Conservation (phyloP, 2,329 filamentous ascomycete species). For the Paracorniculantispora psalliotae region DNA sequence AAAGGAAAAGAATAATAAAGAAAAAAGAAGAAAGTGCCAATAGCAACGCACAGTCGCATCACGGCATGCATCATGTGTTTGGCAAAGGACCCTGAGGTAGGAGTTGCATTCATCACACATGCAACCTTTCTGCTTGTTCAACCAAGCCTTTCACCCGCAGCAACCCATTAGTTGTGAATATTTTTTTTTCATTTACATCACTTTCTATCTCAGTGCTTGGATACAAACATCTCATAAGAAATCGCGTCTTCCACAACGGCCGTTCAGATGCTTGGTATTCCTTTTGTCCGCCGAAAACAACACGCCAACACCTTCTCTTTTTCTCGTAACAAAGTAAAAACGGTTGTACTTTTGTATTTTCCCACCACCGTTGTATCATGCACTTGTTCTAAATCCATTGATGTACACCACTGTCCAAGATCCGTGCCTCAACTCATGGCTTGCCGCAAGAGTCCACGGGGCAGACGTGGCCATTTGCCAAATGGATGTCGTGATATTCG, state of each 20-base stretch:
- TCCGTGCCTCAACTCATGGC: background rate
- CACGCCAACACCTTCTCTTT: slow-evolving; percentile 6
- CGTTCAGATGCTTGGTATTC: slow-evolving; percentile 8
- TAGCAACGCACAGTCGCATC: too few species aligned
- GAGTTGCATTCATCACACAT: too few species aligned
- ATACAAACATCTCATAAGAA: slow-evolving; percentile 1
- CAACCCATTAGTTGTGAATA: too few species aligned
- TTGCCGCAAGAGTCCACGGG: background rate
- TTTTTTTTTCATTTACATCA: background rate
- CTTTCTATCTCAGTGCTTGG: background rate
- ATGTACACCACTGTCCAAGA: slow-evolving; percentile 7
- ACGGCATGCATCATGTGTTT: too few species aligned
- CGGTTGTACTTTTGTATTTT: background rate
- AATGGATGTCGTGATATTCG: background rate
- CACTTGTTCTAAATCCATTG: background rate
- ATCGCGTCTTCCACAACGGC: slow-evolving; percentile 2
- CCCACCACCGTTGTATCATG: slow-evolving; percentile 1
- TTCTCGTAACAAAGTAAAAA: slow-evolving; percentile 5
- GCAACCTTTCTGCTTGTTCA: too few species aligned
- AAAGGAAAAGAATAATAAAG: too few species aligned
- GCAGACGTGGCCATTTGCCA: background rate
- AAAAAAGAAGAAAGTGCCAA: too few species aligned
- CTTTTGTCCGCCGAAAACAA: background rate
- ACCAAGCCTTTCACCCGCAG: too few species aligned
- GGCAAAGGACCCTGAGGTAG: too few species aligned